phyloP scores from a whole-genome alignment of 2,329 filamentous ascomycete species.

The Ampelomyces quisqualis region DNA sequence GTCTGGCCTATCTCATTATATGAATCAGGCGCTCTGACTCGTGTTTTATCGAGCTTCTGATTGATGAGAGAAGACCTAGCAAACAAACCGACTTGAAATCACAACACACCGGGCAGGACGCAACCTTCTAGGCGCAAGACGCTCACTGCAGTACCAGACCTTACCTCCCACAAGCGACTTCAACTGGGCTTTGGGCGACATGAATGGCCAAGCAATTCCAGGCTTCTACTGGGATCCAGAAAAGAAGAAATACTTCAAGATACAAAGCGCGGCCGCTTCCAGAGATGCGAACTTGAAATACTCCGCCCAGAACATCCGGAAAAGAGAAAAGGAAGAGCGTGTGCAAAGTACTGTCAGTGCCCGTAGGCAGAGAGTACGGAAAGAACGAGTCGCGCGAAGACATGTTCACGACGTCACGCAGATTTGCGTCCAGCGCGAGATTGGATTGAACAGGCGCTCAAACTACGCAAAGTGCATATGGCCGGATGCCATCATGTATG shows the following conservation, averaged over 20 bases:
- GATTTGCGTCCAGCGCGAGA: conserved; percentile 29
- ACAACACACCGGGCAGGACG: too few species aligned
- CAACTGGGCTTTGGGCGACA: neutral
- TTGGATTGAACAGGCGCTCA: conserved; percentile 22
- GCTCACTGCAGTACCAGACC: neutral
- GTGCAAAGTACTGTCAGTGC: conserved; percentile 10
- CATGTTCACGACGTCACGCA: conserved; percentile 20
- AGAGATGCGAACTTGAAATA: conserved; percentile 43
- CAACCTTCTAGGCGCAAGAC: too few species aligned
- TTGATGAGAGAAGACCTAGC: too few species aligned
- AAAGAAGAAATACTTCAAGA: conserved; percentile 54
- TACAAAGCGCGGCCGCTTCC: conserved; percentile 42
- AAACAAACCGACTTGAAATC: too few species aligned
- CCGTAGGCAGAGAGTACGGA: conserved; percentile 15
- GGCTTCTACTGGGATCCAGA: conserved; percentile 52
- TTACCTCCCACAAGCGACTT: neutral
- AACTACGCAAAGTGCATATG: conserved; percentile 24
- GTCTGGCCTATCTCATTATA: too few species aligned
- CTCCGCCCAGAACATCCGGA: conserved; percentile 45
- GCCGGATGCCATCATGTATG: conserved; percentile 31
- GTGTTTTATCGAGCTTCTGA: too few species aligned
- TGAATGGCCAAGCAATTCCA: conserved; percentile 48
- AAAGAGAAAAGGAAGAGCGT: conserved; percentile 31
- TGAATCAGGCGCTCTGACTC: too few species aligned
- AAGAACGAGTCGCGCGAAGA: conserved; percentile 27